Conservation (phyloP, 2,329 filamentous ascomycete genomes). For the Aspergillus ustus region DNA sequence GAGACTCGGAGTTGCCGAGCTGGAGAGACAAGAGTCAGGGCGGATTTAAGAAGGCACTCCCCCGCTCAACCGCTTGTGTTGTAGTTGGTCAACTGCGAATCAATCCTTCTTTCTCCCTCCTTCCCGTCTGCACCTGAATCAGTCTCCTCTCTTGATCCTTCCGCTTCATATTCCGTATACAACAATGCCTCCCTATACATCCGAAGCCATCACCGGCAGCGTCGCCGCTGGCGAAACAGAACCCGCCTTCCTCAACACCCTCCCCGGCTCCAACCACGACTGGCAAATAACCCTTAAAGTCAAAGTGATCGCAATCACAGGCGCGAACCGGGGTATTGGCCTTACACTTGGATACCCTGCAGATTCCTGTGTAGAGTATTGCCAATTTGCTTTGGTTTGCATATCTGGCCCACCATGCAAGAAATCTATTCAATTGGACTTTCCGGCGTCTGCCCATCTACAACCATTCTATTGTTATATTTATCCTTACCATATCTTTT, state of each 20-base stretch:
- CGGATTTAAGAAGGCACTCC: not conserved
- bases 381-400: not conserved
- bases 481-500: slow-evolving; percentile 27
- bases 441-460: too few relatives aligned
- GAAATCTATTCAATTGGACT: not conserved
- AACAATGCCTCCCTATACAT: not conserved
- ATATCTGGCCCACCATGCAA: not conserved
- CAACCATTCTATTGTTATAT: not conserved
- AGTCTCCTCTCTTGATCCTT: not conserved
- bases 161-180: not conserved
- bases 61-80: not conserved
- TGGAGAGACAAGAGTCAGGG: not conserved
- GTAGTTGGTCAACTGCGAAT: not conserved
- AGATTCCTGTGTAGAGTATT: too few relatives aligned
- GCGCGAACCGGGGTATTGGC: slow-evolving; percentile 47
- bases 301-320: slow-evolving; percentile 26
- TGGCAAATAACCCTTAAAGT: slow-evolving; percentile 49
- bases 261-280: slow-evolving; percentile 46
- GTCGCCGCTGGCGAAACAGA: not conserved
- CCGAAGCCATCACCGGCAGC: not conserved
- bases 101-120: not conserved
- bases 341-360: slow-evolving; percentile 24
- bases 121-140: not conserved
- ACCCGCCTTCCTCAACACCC: slow-evolving; percentile 40
- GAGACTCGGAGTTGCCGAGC: not conserved